A percentile compares a stretch with the other conserved stretches of the same genome.
These are phyloP conservation scores for Phytophthora hibernalis DNA, from an alignment of 352 stramenopile species.

Conservation along the genomic window DNA sequence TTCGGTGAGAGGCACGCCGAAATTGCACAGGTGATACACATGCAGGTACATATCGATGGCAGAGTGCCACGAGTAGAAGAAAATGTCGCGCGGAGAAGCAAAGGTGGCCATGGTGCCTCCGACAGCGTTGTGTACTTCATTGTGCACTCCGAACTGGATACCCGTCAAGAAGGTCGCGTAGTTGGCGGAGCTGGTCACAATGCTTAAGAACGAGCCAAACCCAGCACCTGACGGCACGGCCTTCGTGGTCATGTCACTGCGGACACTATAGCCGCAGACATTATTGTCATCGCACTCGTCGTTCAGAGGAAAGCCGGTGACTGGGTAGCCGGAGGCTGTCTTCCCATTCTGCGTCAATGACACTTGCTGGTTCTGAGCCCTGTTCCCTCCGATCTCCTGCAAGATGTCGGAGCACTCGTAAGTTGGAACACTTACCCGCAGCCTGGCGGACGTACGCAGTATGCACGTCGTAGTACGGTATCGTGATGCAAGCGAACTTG, in stretches of 20 bases:
- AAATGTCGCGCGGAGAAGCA: slow-evolving; percentile 48
- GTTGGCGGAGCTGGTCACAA: slow-evolving; percentile 47
- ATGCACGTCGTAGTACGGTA: slow-evolving; percentile 75
- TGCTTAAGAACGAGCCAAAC: slow-evolving; percentile 49
- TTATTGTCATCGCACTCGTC: slow-evolving; percentile 47
- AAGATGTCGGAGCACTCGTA: slow-evolving; percentile 63
- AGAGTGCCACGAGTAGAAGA: slow-evolving; percentile 69
- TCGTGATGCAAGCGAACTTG: slow-evolving; percentile 61
- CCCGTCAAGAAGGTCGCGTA: slow-evolving; percentile 57
- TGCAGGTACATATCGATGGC: slow-evolving; percentile 65
- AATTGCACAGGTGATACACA: slow-evolving; percentile 62
- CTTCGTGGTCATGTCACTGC: slow-evolving; percentile 39
- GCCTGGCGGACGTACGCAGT: slow-evolving; percentile 54
- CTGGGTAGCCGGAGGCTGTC: slow-evolving; percentile 27
- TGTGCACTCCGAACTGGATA: slow-evolving; percentile 66
- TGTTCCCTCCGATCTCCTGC: slow-evolving; percentile 44
- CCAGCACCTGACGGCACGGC: slow-evolving; percentile 43
- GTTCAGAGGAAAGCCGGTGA: slow-evolving; percentile 37
- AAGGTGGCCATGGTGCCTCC: slow-evolving; percentile 55
- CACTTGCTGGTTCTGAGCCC: slow-evolving; percentile 7
- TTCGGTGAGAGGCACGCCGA: slow-evolving; percentile 45
- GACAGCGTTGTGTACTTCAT: slow-evolving; percentile 58
- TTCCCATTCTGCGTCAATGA: slow-evolving; percentile 37
- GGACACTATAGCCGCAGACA: slow-evolving; percentile 36
- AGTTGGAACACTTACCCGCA: slow-evolving; percentile 45